Conservation (phyloP, 441 rosid genomes). For the Adansonia grandidieri region DNA sequence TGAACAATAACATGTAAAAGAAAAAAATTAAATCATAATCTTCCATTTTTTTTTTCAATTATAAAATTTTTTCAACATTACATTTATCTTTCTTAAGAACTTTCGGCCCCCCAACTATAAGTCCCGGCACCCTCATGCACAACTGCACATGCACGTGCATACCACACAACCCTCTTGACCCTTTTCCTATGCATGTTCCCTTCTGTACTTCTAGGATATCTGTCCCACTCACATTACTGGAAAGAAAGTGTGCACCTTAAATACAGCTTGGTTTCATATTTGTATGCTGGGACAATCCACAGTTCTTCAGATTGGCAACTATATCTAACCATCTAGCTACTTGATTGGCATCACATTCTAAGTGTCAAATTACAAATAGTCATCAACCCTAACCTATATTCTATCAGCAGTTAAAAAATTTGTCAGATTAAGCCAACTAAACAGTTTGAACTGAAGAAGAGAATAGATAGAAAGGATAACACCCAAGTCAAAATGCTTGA, state of each 20-base stretch:
- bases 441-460: not conserved
- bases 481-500: not conserved
- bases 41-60: too few relatives aligned
- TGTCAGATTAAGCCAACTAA: not conserved
- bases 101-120: not conserved
- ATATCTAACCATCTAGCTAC: not conserved
- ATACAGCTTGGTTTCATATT: not conserved
- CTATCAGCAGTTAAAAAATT: not conserved
- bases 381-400: not conserved
- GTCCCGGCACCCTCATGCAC: not conserved
- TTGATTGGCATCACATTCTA: not conserved
- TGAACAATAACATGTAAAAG: not conserved
- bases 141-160: not conserved
- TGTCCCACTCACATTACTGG: not conserved
- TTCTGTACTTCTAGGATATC: not conserved
- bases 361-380: not conserved
- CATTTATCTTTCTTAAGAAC: not conserved
- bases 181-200: not conserved
- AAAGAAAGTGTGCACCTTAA: not conserved
- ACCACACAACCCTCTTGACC: not conserved
- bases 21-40: not conserved
- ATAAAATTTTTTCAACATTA: not conserved
- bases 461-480: slow-evolving; percentile 1
- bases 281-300: not conserved
- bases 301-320: not conserved